Conservation (phyloP, 148 eudicot genomes). For the Diospyros lotus region DNA sequence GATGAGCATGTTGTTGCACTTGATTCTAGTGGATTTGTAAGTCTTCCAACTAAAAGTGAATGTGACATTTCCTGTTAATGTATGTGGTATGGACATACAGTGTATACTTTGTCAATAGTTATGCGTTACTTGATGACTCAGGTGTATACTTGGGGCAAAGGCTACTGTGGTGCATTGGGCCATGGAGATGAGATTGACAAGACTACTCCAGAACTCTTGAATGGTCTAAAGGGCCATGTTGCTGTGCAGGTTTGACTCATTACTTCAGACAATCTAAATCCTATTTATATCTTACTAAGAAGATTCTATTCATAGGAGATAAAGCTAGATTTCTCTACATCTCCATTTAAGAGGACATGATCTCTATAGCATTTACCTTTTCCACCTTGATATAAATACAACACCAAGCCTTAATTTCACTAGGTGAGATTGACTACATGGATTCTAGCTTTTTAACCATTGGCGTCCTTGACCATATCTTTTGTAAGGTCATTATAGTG, state of each 20-base stretch:
- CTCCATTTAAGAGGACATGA: background rate
- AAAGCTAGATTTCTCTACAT: background rate
- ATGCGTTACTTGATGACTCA: conserved; percentile 18
- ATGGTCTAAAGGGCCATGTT: conserved; percentile 50
- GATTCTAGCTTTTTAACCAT: too few species aligned
- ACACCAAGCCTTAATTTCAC: too few species aligned
- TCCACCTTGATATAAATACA: too few species aligned
- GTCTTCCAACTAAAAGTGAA: conserved; percentile 12
- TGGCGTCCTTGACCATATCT: too few species aligned
- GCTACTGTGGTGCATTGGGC: conserved; percentile 95
- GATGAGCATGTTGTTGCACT: conserved; percentile 97
- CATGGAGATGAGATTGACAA: conserved; percentile 94
- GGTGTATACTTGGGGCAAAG: conserved; percentile 99
- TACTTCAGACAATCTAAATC: background rate
- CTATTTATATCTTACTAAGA: background rate
- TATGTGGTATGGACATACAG: background rate
- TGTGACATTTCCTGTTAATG: background rate
- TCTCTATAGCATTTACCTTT: background rate
- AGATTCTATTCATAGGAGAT: background rate
- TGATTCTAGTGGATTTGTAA: conserved; percentile 85
- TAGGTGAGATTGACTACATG: too few species aligned
- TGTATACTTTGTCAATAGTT: background rate
- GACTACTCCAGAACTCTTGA: conserved; percentile 65
- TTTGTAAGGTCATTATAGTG: too few species aligned
- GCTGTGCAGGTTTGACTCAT: conserved; percentile 68